Base-by-base conservation (phyloP, 192 early-diverging fungal genomes). In the Entomortierella beljakovae region DNA sequence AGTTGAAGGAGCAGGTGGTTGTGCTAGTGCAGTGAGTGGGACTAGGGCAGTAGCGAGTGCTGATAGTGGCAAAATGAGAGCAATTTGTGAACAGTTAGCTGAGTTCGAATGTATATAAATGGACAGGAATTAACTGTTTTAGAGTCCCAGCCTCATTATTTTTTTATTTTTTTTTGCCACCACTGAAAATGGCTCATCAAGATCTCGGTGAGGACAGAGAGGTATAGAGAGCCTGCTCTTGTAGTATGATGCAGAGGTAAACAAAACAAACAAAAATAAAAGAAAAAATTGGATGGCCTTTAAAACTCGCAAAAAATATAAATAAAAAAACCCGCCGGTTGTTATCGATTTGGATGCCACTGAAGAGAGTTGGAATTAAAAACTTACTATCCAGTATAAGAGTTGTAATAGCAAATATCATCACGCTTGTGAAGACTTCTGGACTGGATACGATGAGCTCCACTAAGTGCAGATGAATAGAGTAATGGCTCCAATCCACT, bases 401-500 rank as follows among this genome's bases (percentile, higher is more conserved):
- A 8, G 9, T 16, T 11, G 43, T 46, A 26, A 28, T 10, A 25
- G 38, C 57, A 60, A 23, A 60, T 37, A 22, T 60, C 57, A 10
- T 2, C 40, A 15, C 57, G 57, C 23, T 60, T 60, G 9, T 60
- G 16, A 16, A 60, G 29, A 25, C 38, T 40, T 20, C 57, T 34
- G 3, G 37, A 7, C 7, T 43, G 57, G 4, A 43, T 35, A 43
- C 43, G 33, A 9, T 25, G 22, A 42, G 18, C 8, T 1, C 23
- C 33, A 3, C 6, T 42, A 4, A 43, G 15, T 18, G 57, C 57
- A 4, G 57, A 10, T 23, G 57, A 15, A 26, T 10, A 9, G 1
- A 60, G 22, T 35, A 60, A 43, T 1, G 57, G 38, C 20, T 16
- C 38, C 57, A 60, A 60, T 18, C 57, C 57, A 15, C 38, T 32